Percentiles rank a stretch among this genome's conserved stretches.
phyloP scores from a whole-genome alignment of 148 eudicot species.

The Rhododendron mucronatum region DNA sequence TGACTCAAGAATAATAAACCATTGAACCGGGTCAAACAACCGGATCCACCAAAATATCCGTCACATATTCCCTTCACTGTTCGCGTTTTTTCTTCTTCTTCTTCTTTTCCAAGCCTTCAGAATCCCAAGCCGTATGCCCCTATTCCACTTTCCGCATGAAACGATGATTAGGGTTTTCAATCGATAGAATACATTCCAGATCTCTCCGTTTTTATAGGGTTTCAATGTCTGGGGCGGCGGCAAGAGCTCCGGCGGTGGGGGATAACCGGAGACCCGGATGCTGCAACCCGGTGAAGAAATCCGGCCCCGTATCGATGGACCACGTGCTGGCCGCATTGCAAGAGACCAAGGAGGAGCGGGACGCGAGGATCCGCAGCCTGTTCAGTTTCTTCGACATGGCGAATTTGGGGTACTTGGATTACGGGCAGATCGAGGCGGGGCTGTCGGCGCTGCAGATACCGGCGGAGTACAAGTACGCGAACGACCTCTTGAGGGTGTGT shows the following conservation, averaged over 20 bases:
- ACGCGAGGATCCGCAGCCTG: slow-evolving; percentile 54
- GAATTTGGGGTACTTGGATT: slow-evolving; percentile 65
- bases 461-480: slow-evolving; percentile 86
- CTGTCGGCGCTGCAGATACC: slow-evolving; percentile 75
- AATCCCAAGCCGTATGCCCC: background rate
- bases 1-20: slow-evolving; percentile 1
- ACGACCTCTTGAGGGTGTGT: slow-evolving; percentile 71
- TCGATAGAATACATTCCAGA: background rate
- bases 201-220: background rate
- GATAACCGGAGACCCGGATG: slow-evolving; percentile 25
- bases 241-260: slow-evolving; percentile 7
- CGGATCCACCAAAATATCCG: background rate
- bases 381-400: slow-evolving; percentile 67
- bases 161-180: background rate
- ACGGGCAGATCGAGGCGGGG: slow-evolving; percentile 62
- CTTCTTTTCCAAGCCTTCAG: background rate
- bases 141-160: background rate
- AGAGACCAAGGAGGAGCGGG: slow-evolving; percentile 86
- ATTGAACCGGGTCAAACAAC: background rate
- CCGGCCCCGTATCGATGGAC: slow-evolving; percentile 71
- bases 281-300: slow-evolving; percentile 68
- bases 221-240: slow-evolving; percentile 12
- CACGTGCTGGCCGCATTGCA: slow-evolving; percentile 75
- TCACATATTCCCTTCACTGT: slow-evolving; percentile 2
- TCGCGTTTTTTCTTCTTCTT: slow-evolving; percentile 3